Conservation (phyloP, 805 yeast species). For the Ogataea allantospora region DNA sequence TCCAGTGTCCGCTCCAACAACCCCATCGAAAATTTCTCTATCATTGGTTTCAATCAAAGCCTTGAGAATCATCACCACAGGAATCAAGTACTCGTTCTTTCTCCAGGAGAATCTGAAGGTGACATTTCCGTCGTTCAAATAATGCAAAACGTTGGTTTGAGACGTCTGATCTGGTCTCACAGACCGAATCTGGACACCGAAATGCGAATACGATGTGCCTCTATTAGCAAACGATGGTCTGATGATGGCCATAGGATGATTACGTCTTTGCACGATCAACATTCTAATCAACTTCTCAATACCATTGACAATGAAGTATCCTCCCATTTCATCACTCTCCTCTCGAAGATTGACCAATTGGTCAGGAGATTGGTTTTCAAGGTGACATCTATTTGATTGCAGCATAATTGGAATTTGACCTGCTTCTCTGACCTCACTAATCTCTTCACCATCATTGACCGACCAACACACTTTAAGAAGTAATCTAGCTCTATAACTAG, state of each 20-base stretch:
- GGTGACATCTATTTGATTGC: slow-evolving; percentile 86
- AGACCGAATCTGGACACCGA: slow-evolving; percentile 90
- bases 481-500: slow-evolving; percentile 76
- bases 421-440: slow-evolving; percentile 79
- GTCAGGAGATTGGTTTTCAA: slow-evolving; percentile 77
- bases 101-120: slow-evolving; percentile 97
- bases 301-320: slow-evolving; percentile 94
- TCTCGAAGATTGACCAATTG: slow-evolving; percentile 77
- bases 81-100: slow-evolving; percentile 91
- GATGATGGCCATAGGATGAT: slow-evolving; percentile 96
- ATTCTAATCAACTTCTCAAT: slow-evolving; percentile 94
- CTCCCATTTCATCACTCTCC: slow-evolving; percentile 95
- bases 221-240: slow-evolving; percentile 94
- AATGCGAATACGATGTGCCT: slow-evolving; percentile 86
- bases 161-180: slow-evolving; percentile 98
- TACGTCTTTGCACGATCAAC: slow-evolving; percentile 96
- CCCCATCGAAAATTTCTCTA: slow-evolving; percentile 93
- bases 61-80: slow-evolving; percentile 88
- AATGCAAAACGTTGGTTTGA: slow-evolving; percentile 95
- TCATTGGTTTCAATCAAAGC: slow-evolving; percentile 90
- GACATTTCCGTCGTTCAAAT: slow-evolving; percentile 91
- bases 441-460: slow-evolving; percentile 84
- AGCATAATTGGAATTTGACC: slow-evolving; percentile 93
- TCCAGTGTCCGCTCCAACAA: slow-evolving; percentile 81
- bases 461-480: slow-evolving; percentile 79